Evolutionary conservation across 768 basidiomycete genomes (phyloP).

Genomic region (Psilocybe cubensis): DNA sequence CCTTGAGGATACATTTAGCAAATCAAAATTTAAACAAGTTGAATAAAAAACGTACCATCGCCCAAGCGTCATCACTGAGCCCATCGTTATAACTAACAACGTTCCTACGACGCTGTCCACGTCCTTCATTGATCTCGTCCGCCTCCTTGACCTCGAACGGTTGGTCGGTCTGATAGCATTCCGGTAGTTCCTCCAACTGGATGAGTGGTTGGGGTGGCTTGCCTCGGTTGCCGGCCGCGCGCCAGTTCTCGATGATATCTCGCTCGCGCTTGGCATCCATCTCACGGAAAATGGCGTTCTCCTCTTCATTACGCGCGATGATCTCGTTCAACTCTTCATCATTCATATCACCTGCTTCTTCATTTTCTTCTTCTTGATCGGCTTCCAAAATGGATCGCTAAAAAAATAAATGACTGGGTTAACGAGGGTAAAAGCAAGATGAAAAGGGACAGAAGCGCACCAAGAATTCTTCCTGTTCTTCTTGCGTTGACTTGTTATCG

Average conservation of each 20-base stretch:
- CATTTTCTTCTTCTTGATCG: slow-evolving; percentile 88
- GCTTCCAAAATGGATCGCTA: slow-evolving; percentile 91
- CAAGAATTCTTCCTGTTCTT: slow-evolving; percentile 95
- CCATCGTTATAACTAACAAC: slow-evolving; percentile 94
- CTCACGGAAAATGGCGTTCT: slow-evolving; percentile 73
- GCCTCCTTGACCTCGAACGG: slow-evolving; percentile 68
- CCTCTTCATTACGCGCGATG: slow-evolving; percentile 84
- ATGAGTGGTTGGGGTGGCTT: slow-evolving; percentile 80
- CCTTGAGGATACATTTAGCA: slow-evolving; percentile 38
- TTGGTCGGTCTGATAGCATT: slow-evolving; percentile 86
- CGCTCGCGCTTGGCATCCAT: slow-evolving; percentile 85
- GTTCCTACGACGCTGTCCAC: slow-evolving; percentile 83
- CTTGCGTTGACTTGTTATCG: slow-evolving; percentile 97
- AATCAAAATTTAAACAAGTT: background rate
- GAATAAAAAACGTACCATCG: slow-evolving; percentile 57
- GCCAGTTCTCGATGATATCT: slow-evolving; percentile 67
- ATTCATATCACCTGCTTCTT: slow-evolving; percentile 90
- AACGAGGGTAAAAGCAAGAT: background rate
- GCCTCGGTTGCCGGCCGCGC: slow-evolving; percentile 72
- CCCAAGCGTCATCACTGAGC: slow-evolving; percentile 92
- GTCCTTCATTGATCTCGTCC: slow-evolving; percentile 74
- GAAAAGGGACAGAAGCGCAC: slow-evolving; percentile 44
- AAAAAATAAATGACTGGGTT: slow-evolving; percentile 5
- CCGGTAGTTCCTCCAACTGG: slow-evolving; percentile 87
- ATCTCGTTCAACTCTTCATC: slow-evolving; percentile 95